These are phyloP conservation scores for Dimargaris cristalligena DNA, from an alignment of 192 early-diverging fungal species.

Conservation along the genomic window DNA sequence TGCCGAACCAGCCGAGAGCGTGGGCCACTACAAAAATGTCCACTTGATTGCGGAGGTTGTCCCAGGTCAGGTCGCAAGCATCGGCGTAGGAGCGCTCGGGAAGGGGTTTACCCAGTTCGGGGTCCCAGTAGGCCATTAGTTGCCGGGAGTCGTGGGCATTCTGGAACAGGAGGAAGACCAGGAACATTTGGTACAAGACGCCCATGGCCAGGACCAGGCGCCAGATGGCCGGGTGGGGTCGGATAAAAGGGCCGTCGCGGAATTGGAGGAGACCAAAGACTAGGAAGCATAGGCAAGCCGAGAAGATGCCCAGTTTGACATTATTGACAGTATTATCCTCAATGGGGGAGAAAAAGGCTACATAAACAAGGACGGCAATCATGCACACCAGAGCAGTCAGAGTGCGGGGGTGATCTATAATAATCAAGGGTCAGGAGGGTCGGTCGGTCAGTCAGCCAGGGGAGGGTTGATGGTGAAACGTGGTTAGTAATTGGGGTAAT, in stretches of 20 bases:
- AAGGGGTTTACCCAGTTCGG: slow-evolving; percentile 54
- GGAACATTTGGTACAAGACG: slow-evolving; percentile 73
- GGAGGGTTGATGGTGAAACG: too few species aligned
- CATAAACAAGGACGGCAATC: slow-evolving; percentile 33
- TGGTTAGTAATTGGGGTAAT: too few species aligned
- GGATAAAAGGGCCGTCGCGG: slow-evolving; percentile 82
- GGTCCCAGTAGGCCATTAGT: slow-evolving; percentile 64
- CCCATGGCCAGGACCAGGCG: slow-evolving; percentile 66
- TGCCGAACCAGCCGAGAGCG: slow-evolving; percentile 84
- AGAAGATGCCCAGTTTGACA: slow-evolving; percentile 32
- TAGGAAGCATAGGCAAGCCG: slow-evolving; percentile 39
- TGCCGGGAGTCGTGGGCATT: slow-evolving; percentile 72
- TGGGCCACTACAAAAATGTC: slow-evolving; percentile 92
- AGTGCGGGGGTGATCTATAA: slow-evolving; percentile 33
- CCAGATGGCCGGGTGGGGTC: slow-evolving; percentile 91
- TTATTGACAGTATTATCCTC: slow-evolving; percentile 31
- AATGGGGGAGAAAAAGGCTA: slow-evolving; percentile 30
- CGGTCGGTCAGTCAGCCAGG: too few species aligned
- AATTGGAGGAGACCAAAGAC: slow-evolving; percentile 80
- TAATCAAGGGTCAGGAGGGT: too few species aligned
- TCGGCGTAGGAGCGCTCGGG: slow-evolving; percentile 90
- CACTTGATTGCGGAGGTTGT: slow-evolving; percentile 63
- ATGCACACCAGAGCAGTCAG: slow-evolving; percentile 32
- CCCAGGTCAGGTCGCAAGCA: slow-evolving; percentile 60
- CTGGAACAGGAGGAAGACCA: slow-evolving; percentile 88